phyloP scores from a whole-genome alignment of 2,329 filamentous ascomycete species.

The Ceratocystiopsis minuta region DNA sequence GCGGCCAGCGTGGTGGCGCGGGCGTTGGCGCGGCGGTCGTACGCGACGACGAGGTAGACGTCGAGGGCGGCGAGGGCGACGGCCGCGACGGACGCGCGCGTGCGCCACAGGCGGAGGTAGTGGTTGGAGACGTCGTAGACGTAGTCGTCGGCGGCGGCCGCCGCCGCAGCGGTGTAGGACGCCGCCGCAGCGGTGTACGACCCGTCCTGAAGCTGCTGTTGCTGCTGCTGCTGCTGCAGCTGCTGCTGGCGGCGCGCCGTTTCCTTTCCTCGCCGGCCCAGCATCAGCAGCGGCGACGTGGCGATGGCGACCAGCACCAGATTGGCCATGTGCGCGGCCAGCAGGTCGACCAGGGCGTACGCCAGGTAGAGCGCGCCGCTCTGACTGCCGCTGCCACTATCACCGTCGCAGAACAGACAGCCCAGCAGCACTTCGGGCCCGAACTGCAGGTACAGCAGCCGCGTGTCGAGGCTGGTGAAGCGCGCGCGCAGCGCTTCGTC shows the following conservation, averaged over 20 bases:
- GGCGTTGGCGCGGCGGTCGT: constrained; percentile 47
- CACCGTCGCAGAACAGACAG: constrained; percentile 58
- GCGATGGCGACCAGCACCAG: constrained; percentile 51
- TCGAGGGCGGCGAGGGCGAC: constrained; percentile 44
- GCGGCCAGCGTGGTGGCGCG: constrained; percentile 43
- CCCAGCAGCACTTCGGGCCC: constrained; percentile 55
- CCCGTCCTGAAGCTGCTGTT: too few species aligned
- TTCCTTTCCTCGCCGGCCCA: constrained; percentile 42
- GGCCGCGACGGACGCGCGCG: constrained; percentile 45
- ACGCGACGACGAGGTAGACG: constrained; percentile 44
- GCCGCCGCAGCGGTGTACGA: too few species aligned
- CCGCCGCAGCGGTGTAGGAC: background rate
- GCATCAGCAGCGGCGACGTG: constrained; percentile 46
- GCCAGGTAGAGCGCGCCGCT: constrained; percentile 55
- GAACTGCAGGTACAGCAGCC: constrained; percentile 67
- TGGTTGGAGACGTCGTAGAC: constrained; percentile 3
- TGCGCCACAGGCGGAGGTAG: constrained; percentile 37
- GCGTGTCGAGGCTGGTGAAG: constrained; percentile 52
- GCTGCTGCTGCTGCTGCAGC: too few species aligned
- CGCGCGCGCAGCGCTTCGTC: constrained; percentile 51
- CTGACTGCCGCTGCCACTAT: constrained; percentile 23
- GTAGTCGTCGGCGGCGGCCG: background rate
- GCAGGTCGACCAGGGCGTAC: constrained; percentile 58
- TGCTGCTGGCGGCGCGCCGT: too few species aligned
- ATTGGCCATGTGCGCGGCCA: constrained; percentile 67